These are phyloP conservation scores for Albugo candida DNA, from an alignment of 352 stramenopile species.

Conservation along the genomic window DNA sequence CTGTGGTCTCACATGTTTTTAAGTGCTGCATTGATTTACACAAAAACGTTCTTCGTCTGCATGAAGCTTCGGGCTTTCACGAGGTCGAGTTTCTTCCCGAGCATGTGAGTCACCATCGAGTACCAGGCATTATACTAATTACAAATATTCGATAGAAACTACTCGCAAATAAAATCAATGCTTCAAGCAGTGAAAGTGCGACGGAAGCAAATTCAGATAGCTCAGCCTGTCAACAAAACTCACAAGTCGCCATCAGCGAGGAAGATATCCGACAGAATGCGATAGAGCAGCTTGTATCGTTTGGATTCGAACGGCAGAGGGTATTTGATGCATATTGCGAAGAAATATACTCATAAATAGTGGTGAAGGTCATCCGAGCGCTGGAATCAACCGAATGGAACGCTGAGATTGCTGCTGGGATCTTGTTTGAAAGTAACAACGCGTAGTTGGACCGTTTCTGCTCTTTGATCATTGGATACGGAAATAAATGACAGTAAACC, in stretches of 20 bases:
- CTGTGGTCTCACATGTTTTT: not conserved
- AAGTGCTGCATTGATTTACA: constrained; percentile 91
- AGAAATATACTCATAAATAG: not conserved
- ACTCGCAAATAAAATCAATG: not conserved
- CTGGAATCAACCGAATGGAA: constrained; percentile 56
- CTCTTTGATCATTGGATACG: no score
- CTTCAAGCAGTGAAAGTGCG: not conserved
- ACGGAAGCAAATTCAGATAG: constrained; percentile 21
- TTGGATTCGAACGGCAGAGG: constrained; percentile 41
- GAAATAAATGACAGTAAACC: no score
- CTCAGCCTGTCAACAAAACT: constrained; percentile 26
- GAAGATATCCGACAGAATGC: constrained; percentile 3
- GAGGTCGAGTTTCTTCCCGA: constrained; percentile 77
- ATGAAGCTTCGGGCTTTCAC: constrained; percentile 38
- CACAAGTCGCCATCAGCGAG: constrained; percentile 8
- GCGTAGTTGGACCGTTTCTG: no score
- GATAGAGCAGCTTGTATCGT: constrained; percentile 32
- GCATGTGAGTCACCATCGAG: constrained; percentile 22
- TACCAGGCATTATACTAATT: no score
- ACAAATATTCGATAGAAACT: not conserved
- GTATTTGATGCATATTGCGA: constrained; percentile 13
- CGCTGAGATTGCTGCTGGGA: constrained; percentile 55
- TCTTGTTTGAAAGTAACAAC: constrained; percentile 41
- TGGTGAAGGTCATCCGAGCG: constrained; percentile 26
- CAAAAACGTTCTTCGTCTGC: constrained; percentile 76